phyloP scores from a whole-genome alignment of 805 yeast species.

The Wickerhamomyces canadensis region DNA sequence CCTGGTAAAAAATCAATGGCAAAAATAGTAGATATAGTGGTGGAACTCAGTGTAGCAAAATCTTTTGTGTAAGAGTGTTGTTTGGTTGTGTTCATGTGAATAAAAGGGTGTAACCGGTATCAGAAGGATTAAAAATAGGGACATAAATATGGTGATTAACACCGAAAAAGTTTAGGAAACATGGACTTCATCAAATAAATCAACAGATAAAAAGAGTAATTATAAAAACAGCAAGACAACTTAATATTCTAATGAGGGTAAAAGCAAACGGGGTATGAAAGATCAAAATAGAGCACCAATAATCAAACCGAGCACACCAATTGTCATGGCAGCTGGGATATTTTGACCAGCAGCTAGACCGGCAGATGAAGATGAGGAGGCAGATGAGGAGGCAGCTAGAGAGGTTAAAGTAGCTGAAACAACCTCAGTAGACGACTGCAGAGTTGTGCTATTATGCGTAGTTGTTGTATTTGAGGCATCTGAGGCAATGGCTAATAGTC shows the following conservation, averaged over 20 bases:
- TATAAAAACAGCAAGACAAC: no score
- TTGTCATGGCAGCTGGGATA: conserved; percentile 22
- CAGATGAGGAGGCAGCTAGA: conserved; percentile 16
- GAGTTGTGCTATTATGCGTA: conserved; percentile 17
- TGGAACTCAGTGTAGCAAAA: no score
- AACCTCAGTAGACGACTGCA: conserved; percentile 18
- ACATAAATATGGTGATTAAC: no score
- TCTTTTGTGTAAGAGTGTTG: no score
- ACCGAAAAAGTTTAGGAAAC: no score
- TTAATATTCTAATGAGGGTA: no score
- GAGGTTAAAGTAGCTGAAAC: conserved; percentile 17
- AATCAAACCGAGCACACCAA: conserved; percentile 24
- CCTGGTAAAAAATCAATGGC: neutral
- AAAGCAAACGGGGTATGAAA: no score
- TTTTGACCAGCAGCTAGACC: conserved; percentile 24
- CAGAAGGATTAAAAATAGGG: no score
- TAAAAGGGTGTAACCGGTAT: no score
- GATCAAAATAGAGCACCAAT: conserved; percentile 22
- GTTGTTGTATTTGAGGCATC: conserved; percentile 32
- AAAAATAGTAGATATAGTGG: no score
- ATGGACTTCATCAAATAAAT: no score
- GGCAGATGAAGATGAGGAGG: conserved; percentile 27
- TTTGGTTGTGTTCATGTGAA: no score
- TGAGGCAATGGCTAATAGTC: conserved; percentile 37
- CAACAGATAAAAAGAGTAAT: neutral